These are phyloP conservation scores for Nakazawaea populi DNA, from an alignment of 805 yeast genomes.

Conservation along the genomic window DNA sequence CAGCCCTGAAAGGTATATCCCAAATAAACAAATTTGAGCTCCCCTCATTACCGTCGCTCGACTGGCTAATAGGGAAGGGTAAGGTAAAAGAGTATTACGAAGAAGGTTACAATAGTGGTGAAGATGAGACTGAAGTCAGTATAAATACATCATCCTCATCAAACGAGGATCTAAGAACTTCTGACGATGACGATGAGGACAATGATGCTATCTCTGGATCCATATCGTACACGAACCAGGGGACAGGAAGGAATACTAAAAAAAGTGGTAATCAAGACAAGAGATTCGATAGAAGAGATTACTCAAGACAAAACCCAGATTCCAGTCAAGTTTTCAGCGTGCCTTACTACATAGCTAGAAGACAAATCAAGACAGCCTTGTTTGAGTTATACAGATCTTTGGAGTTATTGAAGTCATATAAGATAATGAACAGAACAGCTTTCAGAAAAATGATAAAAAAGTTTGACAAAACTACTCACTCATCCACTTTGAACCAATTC, in stretches of 20 bases:
- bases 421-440: slow-evolving; percentile 78
- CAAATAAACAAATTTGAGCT: slow-evolving; percentile 29
- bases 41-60: slow-evolving; percentile 35
- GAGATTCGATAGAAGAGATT: slow-evolving; percentile 43
- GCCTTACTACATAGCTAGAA: slow-evolving; percentile 59
- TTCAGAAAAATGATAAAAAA: slow-evolving; percentile 86
- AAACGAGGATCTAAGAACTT: background rate
- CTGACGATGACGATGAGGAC: slow-evolving; percentile 10
- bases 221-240: background rate
- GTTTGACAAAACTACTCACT: slow-evolving; percentile 68
- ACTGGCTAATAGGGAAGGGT: slow-evolving; percentile 24
- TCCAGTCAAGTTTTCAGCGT: slow-evolving; percentile 29
- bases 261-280: slow-evolving; percentile 13
- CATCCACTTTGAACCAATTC: slow-evolving; percentile 38
- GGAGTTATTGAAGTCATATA: slow-evolving; percentile 63
- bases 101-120: slow-evolving; percentile 21
- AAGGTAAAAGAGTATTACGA: slow-evolving; percentile 30
- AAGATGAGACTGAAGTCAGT: background rate
- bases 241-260: background rate
- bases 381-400: slow-evolving; percentile 70
- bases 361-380: slow-evolving; percentile 63
- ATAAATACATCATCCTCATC: background rate
- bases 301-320: slow-evolving; percentile 25
- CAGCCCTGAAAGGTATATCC: slow-evolving; percentile 16
- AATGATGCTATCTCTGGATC: background rate